Conservation (phyloP, 2,329 filamentous ascomycete genomes). For the Lojkania enalia region DNA sequence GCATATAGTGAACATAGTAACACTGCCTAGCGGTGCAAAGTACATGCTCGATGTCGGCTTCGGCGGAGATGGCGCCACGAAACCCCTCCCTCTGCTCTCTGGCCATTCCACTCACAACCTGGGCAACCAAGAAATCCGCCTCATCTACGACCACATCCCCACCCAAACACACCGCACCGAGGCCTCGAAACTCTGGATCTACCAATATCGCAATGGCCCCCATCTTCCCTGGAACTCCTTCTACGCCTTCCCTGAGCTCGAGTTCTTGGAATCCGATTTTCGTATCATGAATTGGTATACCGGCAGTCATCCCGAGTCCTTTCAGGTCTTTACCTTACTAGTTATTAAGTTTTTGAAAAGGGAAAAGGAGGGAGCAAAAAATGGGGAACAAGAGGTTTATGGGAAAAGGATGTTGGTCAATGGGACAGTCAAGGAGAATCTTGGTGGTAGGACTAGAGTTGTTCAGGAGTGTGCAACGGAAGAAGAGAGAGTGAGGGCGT, state of each 20-base stretch:
- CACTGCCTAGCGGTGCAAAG: conserved; percentile 52
- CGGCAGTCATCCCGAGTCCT: conserved; percentile 33
- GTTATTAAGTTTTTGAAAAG: conserved; percentile 45
- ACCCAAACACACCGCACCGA: conserved; percentile 43
- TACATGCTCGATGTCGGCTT: conserved; percentile 67
- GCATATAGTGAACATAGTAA: conserved; percentile 66
- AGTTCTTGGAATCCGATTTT: conserved; percentile 47
- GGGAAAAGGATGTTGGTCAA: conserved; percentile 47
- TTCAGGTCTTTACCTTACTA: conserved; percentile 38
- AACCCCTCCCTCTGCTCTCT: conserved; percentile 58
- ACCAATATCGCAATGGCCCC: conserved; percentile 55
- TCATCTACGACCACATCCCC: conserved; percentile 56
- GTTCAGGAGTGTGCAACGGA: conserved; percentile 45
- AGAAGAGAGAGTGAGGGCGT: conserved; percentile 41
- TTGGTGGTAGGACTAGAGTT: conserved; percentile 46
- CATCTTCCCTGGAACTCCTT: conserved; percentile 47
- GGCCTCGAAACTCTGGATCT: conserved; percentile 62
- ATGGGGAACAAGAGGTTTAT: conserved; percentile 34
- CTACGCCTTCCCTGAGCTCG: conserved; percentile 47
- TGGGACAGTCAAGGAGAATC: conserved; percentile 49
- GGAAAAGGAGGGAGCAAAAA: conserved; percentile 37
- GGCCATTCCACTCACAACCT: conserved; percentile 52
- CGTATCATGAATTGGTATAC: conserved; percentile 47
- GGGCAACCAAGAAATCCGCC: conserved; percentile 59
- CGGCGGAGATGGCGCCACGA: conserved; percentile 63